These are phyloP conservation scores for Alternaria triticimaculans DNA, from an alignment of 2,329 filamentous ascomycete genomes.

Conservation along the genomic window DNA sequence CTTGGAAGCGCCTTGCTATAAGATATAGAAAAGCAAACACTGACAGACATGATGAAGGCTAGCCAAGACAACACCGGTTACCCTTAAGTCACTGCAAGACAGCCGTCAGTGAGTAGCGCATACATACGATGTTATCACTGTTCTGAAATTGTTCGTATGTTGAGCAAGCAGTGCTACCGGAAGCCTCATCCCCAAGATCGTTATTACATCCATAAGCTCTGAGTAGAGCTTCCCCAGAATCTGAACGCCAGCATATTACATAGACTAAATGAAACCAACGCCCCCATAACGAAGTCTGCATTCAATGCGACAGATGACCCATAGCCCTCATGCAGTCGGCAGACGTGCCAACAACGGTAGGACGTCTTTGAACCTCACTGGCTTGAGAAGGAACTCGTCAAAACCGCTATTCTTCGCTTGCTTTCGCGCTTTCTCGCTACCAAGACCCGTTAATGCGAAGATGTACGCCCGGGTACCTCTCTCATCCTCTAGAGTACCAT, in stretches of 20 bases:
- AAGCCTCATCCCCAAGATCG: background rate
- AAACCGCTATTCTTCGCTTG: conserved; percentile 26
- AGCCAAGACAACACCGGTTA: background rate
- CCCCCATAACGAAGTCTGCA: background rate
- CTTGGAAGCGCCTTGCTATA: background rate
- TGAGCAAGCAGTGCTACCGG: background rate
- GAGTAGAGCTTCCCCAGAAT: background rate
- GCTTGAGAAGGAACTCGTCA: conserved; percentile 33
- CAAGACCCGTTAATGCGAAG: conserved; percentile 35
- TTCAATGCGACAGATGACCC: background rate
- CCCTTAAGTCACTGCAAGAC: background rate
- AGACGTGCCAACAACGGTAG: conserved; percentile 6
- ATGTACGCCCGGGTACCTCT: background rate
- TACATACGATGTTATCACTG: no score
- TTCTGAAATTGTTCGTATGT: background rate
- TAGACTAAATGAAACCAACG: background rate
- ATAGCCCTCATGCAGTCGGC: background rate
- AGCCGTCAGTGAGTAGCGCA: background rate
- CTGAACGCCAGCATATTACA: background rate
- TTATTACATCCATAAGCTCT: background rate
- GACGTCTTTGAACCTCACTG: conserved; percentile 29
- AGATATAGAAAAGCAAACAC: background rate
- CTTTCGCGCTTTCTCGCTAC: conserved; percentile 18
- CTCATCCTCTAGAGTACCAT: background rate
- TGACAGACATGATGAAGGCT: background rate